Evolutionary conservation across 306 rosid species (phyloP), one percentile per base, ranked within the genome.

Genomic region (Senna tora): DNA sequence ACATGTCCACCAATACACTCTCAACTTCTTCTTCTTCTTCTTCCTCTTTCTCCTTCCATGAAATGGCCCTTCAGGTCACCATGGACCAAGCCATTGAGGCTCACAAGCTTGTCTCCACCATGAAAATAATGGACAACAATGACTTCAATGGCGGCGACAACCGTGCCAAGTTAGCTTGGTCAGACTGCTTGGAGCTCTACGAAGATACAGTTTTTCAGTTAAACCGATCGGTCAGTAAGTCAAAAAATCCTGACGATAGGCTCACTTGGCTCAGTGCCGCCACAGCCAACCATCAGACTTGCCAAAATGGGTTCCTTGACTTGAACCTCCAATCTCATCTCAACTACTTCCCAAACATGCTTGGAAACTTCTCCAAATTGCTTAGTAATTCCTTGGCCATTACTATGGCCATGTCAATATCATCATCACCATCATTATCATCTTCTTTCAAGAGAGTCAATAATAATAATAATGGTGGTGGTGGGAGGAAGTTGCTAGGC

Each of bases 181-280:
- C 75, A 2, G 98, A 92, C 65, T 92, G 98, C 58, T 30, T 79
- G 34, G 96, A 90, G 69, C 86, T 90, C 45, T 90, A 90, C 36
- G 89, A 86, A 50, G 88, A 88, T 50, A 86, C 98, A 1, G 61
- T 92, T 6, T 63, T 81, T 61, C 80, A 85, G 30, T 84, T 92
- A n/a, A 90, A 90, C 46, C 86, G 83, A 0, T 86, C 96, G 2
- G 9, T 60, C 6, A 8, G 63, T 38, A 46, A 50, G 71, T 72
- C 88, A 25, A 67, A 25, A 53, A 74, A 84, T 6, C 77, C 62
- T 6, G 53, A 76, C 3, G 96, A 90, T 12, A 79, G 38, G 19
- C 32, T 68, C 8, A 93, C 98, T 1, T 82, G 88, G 96, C 73
- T 88, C 42, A 90, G 96, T 72, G 96, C 98, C 32, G 85, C 98